Percentiles rank a stretch among this genome's conserved stretches.
Evolutionary conservation across 2,329 filamentous ascomycete genomes (phyloP).

Genomic region (Grosmannia penicillata): DNA sequence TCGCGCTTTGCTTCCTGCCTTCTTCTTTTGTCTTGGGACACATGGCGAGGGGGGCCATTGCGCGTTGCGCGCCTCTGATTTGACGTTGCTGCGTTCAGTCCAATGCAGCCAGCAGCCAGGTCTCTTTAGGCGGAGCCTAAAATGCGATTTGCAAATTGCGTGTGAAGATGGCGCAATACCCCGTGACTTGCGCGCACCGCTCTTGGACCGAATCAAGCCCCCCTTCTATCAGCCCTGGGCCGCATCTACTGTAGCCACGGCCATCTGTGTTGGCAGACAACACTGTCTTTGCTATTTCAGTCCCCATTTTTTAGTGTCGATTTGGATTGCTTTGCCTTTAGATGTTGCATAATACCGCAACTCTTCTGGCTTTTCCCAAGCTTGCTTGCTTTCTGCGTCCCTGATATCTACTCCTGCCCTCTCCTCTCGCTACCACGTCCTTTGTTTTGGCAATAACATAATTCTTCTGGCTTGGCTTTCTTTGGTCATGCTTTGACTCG

Average conservation of each 20-base stretch:
- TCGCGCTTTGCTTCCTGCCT: background rate
- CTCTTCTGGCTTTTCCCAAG: background rate
- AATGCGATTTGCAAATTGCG: conserved; percentile 27
- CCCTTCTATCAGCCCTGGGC: background rate
- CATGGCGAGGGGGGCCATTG: background rate
- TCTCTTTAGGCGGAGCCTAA: conserved; percentile 13
- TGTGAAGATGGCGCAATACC: conserved; percentile 44
- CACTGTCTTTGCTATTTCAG: too few relatives aligned
- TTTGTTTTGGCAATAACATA: conserved; percentile 6
- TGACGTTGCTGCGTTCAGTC: conserved; percentile 13
- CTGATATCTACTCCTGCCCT: too few relatives aligned
- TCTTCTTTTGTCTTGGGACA: background rate
- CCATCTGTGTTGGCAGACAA: too few relatives aligned
- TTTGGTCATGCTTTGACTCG: conserved; percentile 5
- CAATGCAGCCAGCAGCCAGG: conserved; percentile 10
- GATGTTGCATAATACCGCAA: too few relatives aligned
- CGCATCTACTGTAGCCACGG: background rate
- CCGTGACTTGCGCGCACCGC: conserved; percentile 29
- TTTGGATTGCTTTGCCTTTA: too few relatives aligned
- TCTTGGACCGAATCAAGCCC: background rate
- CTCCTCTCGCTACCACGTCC: background rate
- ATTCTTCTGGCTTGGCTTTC: conserved; percentile 9
- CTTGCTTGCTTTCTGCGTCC: background rate
- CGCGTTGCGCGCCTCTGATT: conserved; percentile 14
- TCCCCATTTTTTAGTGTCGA: too few relatives aligned